Base-by-base conservation (phyloP, 2,329 filamentous ascomycete species). In the Apiospora kogelbergensis region DNA sequence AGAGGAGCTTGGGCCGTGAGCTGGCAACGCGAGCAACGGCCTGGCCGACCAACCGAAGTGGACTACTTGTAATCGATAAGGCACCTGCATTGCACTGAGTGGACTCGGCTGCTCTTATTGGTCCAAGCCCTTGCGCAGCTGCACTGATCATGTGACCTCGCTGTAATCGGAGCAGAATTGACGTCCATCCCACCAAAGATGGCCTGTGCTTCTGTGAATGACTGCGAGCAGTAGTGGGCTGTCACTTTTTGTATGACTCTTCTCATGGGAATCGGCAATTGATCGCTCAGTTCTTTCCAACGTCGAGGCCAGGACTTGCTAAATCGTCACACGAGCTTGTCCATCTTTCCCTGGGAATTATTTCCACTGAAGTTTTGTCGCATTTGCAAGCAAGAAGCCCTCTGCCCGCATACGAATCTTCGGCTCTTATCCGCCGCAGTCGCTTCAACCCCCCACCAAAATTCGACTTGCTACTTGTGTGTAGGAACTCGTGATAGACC, bases 1-100 rank as follows among this genome's bases (percentile, higher is more conserved):
- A 46, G 45, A 60, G 53, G 53, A 60, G 53, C 53, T 37, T 60
- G 30, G 53, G 30, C 53, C 53, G 53, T 60, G 53, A 60, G 53
- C 46, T 26, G 22, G 42, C 22, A 53, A 53, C 46, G 46, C n/a
- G n/a, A n/a, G n/a, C n/a, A n/a, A n/a, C n/a, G n/a, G n/a, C n/a
- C 42, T 26, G 22, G 46, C 46, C 46, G 22, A 26, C 26, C 24
- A 15, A 15, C 22, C 42, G 42, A n/a, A n/a, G n/a, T n/a, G n/a
- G n/a, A n/a, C n/a, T n/a, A n/a, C n/a, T n/a, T n/a, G n/a, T 26
- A 33, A 57, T 57, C 48, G 48, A 33, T 53, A 53, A 53, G 46
- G 15, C 22, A 46, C 9, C 45, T 42, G 11, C 7, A 33, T 33
- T 33, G 24, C n/a, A 24, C 26, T 26, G 13, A 53, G 22, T 46